Evolutionary conservation across 768 basidiomycete genomes (phyloP), one percentile per base, ranked within the genome.

Genomic region (Boletus bicolor): DNA sequence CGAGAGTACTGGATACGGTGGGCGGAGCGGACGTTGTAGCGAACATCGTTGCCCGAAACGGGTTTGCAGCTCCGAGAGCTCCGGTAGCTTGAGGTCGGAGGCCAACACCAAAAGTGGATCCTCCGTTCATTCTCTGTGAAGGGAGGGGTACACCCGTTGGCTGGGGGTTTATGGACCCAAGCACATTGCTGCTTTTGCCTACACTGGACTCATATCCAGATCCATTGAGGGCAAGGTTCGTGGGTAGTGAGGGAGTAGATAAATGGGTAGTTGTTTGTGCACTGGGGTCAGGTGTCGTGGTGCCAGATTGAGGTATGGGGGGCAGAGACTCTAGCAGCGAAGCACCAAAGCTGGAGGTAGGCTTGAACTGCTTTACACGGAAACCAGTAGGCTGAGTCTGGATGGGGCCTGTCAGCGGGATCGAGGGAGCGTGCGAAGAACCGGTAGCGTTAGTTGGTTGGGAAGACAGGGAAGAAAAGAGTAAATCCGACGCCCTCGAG

Each of bases 361-460:
- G 91, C 64, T 91, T 91, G 77, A 93, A 93, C 7, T 88, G 82
- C 66, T 87, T 91, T 60, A 91, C 86, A 26, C 79, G 75, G 51
- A 77, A 81, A 2, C 81, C 82, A 5, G 81, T 82, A 44, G 61
- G 49, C 62, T 82, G 81, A 4, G 79, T 62, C 59, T 75, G 76
- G 15, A 82, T 49, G 43, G 57, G 65, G 44, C 50, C 37, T 24
- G 70, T 56, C 11, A 70, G 51, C n/a, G 75, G 66, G 37, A 71
- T 66, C 5, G 76, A 75, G 1, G 75, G 68, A 0, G 71, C 45
- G 38, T 64, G 66, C 0, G 76, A 70, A 26, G 68, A 56, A 12
- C 64, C 56, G 0, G 77, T 71, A 7, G 74, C 69, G 17, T 81
- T 81, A 1, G 85, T 83, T 15, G 79, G 73, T 61, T 84, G 84